These are phyloP conservation scores for Isoetes taiwanensis DNA, from an alignment of 75 land plant species.

Conservation along the genomic window DNA sequence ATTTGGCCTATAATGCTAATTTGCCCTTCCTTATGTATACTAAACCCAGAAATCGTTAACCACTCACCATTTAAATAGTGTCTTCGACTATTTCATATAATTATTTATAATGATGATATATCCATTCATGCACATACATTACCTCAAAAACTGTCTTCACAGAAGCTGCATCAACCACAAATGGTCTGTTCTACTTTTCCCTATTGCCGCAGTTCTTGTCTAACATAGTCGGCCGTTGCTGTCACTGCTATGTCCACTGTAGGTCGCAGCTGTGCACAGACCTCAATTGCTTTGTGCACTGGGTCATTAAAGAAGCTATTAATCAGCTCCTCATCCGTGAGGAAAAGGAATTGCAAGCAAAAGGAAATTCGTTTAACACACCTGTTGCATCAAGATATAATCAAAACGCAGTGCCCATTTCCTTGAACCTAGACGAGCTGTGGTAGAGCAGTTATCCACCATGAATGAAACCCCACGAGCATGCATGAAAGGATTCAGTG, in stretches of 20 bases:
- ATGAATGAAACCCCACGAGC: constrained; percentile 94
- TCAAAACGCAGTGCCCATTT: constrained; percentile 98
- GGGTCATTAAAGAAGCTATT: constrained; percentile 81
- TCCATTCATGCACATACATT: too few species aligned
- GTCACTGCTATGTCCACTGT: constrained; percentile 89
- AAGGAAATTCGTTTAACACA: too few species aligned
- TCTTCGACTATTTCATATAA: too few species aligned
- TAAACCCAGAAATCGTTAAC: too few species aligned
- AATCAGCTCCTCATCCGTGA: constrained; percentile 65
- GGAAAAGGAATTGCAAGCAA: too few species aligned
- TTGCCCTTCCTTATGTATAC: too few species aligned
- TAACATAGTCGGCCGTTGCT: constrained; percentile 79
- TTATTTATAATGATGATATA: too few species aligned
- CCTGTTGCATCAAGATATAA: constrained; percentile 87
- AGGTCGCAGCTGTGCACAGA: constrained; percentile 76
- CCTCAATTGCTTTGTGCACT: constrained; percentile 67
- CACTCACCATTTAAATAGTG: too few species aligned
- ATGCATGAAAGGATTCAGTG: constrained; percentile 97
- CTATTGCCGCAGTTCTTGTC: constrained; percentile 77
- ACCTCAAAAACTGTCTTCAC: too few species aligned
- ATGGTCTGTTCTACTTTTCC: not conserved
- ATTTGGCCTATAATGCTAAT: too few species aligned
- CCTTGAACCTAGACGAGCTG: constrained; percentile 84
- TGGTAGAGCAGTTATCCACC: constrained; percentile 97
- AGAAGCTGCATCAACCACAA: too few species aligned